Base-by-base conservation (phyloP, 2,329 filamentous ascomycete species). In the Penicillium sp. region DNA sequence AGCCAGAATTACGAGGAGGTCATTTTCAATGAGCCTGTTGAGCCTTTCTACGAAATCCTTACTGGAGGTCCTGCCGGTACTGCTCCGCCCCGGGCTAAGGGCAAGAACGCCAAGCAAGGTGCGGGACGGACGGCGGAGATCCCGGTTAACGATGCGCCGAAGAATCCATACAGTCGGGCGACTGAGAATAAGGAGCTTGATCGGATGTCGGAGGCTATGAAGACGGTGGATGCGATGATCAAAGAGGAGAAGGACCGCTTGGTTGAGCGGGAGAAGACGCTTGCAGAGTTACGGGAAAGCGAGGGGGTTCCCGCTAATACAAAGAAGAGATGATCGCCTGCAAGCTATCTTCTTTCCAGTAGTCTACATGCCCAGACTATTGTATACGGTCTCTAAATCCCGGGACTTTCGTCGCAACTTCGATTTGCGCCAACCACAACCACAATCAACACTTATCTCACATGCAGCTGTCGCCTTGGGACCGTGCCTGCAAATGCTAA, bases 1-100 rank as follows among this genome's bases (percentile, higher is more conserved):
- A 86, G 87, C 50, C 93, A 95, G 83, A 88, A 87, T 57, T 91
- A 97, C 71, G 95, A 99, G 74, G 92, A 96, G 70, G 89, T 98
- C 63, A 84, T 98, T 49, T 99, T 99, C 82, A 98, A 96, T 77
- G 95, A 99, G 75, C 95, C 95, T 0, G 95, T 92, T 67, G 91
- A 96, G 74, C 86, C 90, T 46, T 93, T 99, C 70, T 97, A 91
- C 76, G 91, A 96, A 61, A 81, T 91, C 27, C 81, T 99, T 59
- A 98, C 92, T 2, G 82, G 84, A 6, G 90, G 90, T 59, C 85
- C 87, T 26, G 54, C 59, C 3, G 47, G 66, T n/a, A 57, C 58
- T 4, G 66, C 65, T 43, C 85, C 84, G 60, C 81, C 68, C 19
- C 82, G 82, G 54, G 84, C 84, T 43, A 86, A 84, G 64, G 84